A percentile compares a stretch with the other conserved stretches of the same genome.
Conservation (phyloP, 1,284 basidiomycete species). For the Microbotryum intermedium region DNA sequence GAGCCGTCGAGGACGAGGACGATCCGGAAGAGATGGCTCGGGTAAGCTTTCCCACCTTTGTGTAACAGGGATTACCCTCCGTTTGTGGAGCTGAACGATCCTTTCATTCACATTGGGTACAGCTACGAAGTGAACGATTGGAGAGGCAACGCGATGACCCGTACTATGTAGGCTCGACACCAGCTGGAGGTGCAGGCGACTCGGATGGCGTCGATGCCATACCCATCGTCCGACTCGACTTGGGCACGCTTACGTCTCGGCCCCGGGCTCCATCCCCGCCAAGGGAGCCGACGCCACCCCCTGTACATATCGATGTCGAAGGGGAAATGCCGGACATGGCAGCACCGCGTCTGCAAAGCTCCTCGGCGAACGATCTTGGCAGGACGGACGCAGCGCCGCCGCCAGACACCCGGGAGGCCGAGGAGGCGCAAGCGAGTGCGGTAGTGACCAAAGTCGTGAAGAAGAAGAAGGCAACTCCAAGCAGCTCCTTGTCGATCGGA, state of each 20-base stretch:
- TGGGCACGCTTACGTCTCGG: constrained; percentile 44
- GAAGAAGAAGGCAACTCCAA: constrained; percentile 49
- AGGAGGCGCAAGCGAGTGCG: constrained; percentile 13
- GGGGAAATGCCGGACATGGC: constrained; percentile 74
- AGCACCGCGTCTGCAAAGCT: constrained; percentile 27
- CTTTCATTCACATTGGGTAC: constrained; percentile 44
- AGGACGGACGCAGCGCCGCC: constrained; percentile 35
- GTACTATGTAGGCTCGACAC: constrained; percentile 75
- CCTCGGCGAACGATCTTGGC: constrained; percentile 16
- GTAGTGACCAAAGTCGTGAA: constrained; percentile 52
- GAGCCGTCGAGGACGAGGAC: constrained; percentile 42
- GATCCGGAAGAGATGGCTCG: constrained; percentile 9
- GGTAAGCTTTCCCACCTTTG: constrained; percentile 16
- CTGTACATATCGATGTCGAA: constrained; percentile 60
- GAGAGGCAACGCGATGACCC: constrained; percentile 42
- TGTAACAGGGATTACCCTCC: not conserved
- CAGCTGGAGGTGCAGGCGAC: not conserved
- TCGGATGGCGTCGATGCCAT: constrained; percentile 26
- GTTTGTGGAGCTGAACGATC: constrained; percentile 34
- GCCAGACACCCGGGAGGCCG: not conserved
- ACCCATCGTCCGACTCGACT: constrained; percentile 39
- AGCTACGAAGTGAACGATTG: constrained; percentile 46
- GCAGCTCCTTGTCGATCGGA: too few relatives aligned
- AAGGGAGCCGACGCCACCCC: constrained; percentile 33
- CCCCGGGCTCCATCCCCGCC: constrained; percentile 20